These are phyloP conservation scores for Papiliotrema terrestris DNA, from an alignment of 1,284 basidiomycete species.

Conservation along the genomic window DNA sequence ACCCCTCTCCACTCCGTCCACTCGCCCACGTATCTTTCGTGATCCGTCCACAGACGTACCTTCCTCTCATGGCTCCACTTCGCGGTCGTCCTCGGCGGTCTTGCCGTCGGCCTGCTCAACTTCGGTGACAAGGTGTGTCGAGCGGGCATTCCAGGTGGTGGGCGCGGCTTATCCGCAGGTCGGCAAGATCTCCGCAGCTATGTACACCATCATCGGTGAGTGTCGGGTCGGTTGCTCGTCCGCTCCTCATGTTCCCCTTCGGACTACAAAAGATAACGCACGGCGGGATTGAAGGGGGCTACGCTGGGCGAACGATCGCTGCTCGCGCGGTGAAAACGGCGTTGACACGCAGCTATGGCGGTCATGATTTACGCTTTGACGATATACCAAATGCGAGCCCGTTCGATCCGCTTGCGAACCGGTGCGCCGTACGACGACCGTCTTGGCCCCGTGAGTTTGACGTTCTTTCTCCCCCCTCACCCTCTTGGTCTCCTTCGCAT, in stretches of 20 bases:
- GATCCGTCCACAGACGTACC: conserved; percentile 53
- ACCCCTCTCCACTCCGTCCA: too few relatives aligned
- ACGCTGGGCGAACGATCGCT: too few relatives aligned
- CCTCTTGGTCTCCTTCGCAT: conserved; percentile 15
- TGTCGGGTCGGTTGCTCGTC: background rate
- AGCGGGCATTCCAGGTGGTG: conserved; percentile 81
- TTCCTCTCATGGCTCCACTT: conserved; percentile 97
- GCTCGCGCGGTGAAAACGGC: conserved; percentile 1
- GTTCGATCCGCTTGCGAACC: conserved; percentile 85
- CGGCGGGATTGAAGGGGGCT: too few relatives aligned
- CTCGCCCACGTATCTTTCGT: background rate
- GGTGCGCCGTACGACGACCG: conserved; percentile 96
- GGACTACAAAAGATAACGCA: too few relatives aligned
- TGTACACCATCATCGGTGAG: conserved; percentile 50
- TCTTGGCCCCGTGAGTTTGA: conserved; percentile 69
- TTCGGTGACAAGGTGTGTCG: conserved; percentile 91
- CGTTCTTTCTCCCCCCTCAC: conserved; percentile 26
- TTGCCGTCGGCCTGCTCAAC: conserved; percentile 91
- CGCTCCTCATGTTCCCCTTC: too few relatives aligned
- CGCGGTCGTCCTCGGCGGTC: conserved; percentile 85
- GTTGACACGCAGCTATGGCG: conserved; percentile 67
- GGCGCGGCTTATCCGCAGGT: conserved; percentile 23
- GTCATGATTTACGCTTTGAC: conserved; percentile 95
- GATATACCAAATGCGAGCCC: conserved; percentile 94
- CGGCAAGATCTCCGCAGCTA: conserved; percentile 49